Evolutionary conservation across 2,329 filamentous ascomycete genomes (phyloP).

Genomic region (Verticillium albo-atrum): DNA sequence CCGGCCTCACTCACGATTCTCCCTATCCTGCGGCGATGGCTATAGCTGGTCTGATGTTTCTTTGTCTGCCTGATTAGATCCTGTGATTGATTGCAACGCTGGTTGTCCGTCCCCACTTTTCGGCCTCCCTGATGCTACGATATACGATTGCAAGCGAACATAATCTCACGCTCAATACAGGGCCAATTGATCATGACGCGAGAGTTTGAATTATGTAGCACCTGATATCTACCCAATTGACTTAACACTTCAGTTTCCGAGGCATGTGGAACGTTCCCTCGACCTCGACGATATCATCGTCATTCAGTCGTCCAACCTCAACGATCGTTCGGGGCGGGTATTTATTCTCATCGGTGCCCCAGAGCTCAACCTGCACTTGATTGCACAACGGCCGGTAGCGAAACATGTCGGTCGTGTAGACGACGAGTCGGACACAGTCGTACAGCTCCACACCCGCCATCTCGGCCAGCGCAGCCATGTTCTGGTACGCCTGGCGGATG

Average conservation of each 20-base stretch:
- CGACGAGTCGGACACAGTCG: conserved; percentile 17
- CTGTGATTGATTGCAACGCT: no score
- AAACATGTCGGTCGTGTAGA: conserved; percentile 28
- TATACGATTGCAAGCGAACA: no score
- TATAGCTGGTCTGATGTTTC: no score
- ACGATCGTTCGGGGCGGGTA: conserved; percentile 25
- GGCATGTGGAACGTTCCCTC: conserved; percentile 20
- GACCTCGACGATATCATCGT: conserved; percentile 26
- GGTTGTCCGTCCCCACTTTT: no score
- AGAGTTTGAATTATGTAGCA: no score
- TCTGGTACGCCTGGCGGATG: conserved; percentile 24
- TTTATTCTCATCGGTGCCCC: conserved; percentile 19
- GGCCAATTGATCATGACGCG: no score
- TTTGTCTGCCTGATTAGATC: no score
- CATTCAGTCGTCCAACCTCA: conserved; percentile 25
- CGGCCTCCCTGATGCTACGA: no score
- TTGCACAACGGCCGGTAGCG: conserved; percentile 26
- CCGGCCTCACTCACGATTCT: no score
- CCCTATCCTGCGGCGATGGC: no score
- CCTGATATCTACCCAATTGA: no score
- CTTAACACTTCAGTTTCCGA: not conserved
- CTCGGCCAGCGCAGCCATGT: conserved; percentile 23
- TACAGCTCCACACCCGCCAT: conserved; percentile 20
- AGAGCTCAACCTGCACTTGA: conserved; percentile 23
- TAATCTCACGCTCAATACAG: no score